phyloP scores from a whole-genome alignment of 2,329 filamentous ascomycete species.

The Camillea tinctor region DNA sequence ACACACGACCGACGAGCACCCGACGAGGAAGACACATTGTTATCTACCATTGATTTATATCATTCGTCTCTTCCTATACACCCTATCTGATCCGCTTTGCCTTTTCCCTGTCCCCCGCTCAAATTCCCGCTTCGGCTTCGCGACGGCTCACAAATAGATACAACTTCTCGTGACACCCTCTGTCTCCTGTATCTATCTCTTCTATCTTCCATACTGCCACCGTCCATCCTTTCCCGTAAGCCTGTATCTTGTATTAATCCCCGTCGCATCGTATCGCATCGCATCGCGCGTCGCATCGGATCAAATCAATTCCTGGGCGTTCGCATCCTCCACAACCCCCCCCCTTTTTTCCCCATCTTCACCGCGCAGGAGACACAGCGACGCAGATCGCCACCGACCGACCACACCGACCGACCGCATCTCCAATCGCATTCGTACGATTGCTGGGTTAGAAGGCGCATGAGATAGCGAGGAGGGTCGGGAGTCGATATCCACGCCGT shows the following conservation, averaged over 20 bases:
- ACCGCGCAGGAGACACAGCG: neutral
- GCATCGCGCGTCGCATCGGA: neutral
- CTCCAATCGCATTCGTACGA: conserved; percentile 6
- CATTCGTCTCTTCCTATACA: neutral
- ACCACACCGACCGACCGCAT: conserved; percentile 11
- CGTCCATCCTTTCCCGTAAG: neutral
- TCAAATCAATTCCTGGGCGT: neutral
- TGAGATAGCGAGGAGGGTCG: conserved; percentile 45
- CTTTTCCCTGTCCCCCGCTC: neutral
- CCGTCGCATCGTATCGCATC: conserved; percentile 4
- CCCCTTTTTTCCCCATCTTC: neutral
- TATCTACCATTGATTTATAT: neutral
- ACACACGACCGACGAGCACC: neutral
- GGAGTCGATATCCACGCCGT: conserved; percentile 59
- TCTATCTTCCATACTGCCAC: neutral
- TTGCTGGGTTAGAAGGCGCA: conserved; percentile 35
- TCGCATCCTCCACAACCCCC: neutral
- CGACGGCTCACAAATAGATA: neutral
- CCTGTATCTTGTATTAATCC: neutral
- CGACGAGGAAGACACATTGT: neutral
- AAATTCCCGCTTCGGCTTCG: neutral
- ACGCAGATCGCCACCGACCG: neutral
- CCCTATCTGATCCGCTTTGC: conserved; percentile 3
- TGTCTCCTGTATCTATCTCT: neutral
- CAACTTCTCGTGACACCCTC: neutral